Evolutionary conservation across 306 rosid species (phyloP).

Genomic region (Vachellia collinsii): DNA sequence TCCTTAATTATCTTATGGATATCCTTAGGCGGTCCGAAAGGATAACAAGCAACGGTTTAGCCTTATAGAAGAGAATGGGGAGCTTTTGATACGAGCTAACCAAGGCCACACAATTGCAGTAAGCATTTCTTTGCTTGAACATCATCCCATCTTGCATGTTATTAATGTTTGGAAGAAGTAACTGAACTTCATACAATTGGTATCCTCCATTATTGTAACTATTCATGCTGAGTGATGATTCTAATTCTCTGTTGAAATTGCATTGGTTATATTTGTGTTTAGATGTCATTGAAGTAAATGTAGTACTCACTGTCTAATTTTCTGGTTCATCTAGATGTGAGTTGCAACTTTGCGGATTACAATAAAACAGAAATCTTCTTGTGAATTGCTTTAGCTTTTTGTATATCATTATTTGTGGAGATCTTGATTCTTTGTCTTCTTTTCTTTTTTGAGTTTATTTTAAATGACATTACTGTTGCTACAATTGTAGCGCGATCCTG

Average conservation of each 20-base stretch:
- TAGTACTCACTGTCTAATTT: conserved; percentile 5
- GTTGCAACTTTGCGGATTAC: background rate
- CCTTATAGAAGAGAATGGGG: conserved; percentile 84
- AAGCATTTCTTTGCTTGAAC: conserved; percentile 28
- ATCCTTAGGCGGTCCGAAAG: conserved; percentile 72
- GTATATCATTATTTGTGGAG: background rate
- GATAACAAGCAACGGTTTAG: conserved; percentile 91
- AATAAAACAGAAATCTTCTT: background rate
- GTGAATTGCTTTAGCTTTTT: background rate
- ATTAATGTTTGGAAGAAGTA: conserved; percentile 20
- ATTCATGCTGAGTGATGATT: background rate
- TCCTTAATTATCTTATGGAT: conserved; percentile 32
- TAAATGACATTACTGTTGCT: background rate
- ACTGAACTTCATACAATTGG: background rate
- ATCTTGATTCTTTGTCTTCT: background rate
- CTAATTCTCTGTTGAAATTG: conserved; percentile 18
- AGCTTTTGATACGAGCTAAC: conserved; percentile 81
- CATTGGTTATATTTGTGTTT: background rate
- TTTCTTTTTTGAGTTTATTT: background rate
- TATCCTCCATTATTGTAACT: conserved; percentile 4
- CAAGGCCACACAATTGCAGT: conserved; percentile 90
- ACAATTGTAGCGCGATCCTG: background rate
- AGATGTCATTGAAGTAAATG: conserved; percentile 3
- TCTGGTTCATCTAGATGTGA: background rate
- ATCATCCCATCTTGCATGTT: background rate